Base-by-base conservation (phyloP, 2,329 filamentous ascomycete species). In the Pseudogymnoascus sp. region DNA sequence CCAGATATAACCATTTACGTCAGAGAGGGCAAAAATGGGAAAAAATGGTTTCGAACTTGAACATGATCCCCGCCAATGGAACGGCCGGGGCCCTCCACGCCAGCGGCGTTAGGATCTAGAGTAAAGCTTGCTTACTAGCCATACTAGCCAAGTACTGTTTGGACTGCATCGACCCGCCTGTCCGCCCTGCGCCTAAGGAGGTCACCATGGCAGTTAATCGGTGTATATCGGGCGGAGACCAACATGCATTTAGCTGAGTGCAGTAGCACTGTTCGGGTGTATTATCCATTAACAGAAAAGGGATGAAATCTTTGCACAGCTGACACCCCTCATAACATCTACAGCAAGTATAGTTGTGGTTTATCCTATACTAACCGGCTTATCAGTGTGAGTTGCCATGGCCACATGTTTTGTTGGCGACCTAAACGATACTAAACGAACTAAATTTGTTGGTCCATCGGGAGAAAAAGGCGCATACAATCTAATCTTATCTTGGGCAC, bases 141-240 rank as follows among this genome's bases (percentile, higher is more conserved):
- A n/a, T 55, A 27, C 45, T 55, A 55, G 45, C 27, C 45, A 33
- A 33, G 45, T 55, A 55, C 29, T 55, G 48, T 33, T 33, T 55
- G 8, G n/a, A 55, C 48, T 33, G 29, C 48, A 55, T 55, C 29
- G 48, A 55, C 48, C n/a, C 48, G 27, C 48, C 48, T 5, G 21
- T 9, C n/a, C 48, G 27, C 48, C 48, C 18, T 18, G 18, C 18
- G 18, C 18, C 18, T 18, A 18, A 18, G 18, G 33, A 55, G 48
- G 27, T 21, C 27, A 33, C 48, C 29, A 21, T 55, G 29, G 48
- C 48, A 33, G 9, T 12, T 36, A 18, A 33, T n/a, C 27, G 48
- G 15, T 55, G 48, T 12, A 18, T 18, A 18, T 18, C 18, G 18
- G 18, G 18, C 18, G 18, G 18, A 18, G 18, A 18, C 18, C 18